Percentiles rank a stretch among this genome's conserved stretches.
Evolutionary conservation across 2,329 filamentous ascomycete species (phyloP).

Genomic region (Anthostomella pinea): DNA sequence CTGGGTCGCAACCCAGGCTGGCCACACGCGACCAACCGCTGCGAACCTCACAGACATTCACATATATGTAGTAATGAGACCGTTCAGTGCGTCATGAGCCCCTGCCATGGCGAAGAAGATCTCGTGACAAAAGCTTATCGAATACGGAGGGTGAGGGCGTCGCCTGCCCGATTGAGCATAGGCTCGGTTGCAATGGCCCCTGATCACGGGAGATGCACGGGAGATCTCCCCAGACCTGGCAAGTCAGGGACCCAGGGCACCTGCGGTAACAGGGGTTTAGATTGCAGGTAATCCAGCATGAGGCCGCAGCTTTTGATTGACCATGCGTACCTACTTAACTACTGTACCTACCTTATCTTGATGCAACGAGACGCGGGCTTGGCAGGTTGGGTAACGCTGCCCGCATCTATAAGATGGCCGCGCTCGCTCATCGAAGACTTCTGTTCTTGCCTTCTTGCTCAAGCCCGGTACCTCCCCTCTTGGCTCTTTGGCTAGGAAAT

Average conservation of each 20-base stretch:
- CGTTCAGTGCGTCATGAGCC: not conserved
- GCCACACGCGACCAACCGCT: too few relatives aligned
- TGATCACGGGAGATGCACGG: slow-evolving; percentile 19
- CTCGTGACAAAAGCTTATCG: slow-evolving; percentile 13
- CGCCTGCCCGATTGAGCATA: slow-evolving; percentile 25
- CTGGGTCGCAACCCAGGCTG: too few relatives aligned
- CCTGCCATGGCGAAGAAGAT: slow-evolving; percentile 1
- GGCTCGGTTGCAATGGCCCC: slow-evolving; percentile 10
- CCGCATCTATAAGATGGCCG: slow-evolving; percentile 12
- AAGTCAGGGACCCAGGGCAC: slow-evolving; percentile 17
- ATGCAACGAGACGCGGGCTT: too few relatives aligned
- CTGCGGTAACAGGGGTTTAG: slow-evolving; percentile 13
- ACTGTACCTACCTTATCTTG: too few relatives aligned
- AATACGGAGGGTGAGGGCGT: slow-evolving; percentile 2
- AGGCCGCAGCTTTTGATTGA: not conserved
- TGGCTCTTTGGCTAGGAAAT: too few relatives aligned
- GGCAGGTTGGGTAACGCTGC: too few relatives aligned
- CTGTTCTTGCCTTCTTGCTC: too few relatives aligned
- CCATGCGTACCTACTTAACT: not conserved
- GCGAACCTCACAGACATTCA: too few relatives aligned
- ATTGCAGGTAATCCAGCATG: slow-evolving; percentile 7
- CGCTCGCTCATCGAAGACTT: too few relatives aligned
- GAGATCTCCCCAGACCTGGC: slow-evolving; percentile 28
- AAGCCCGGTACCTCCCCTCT: too few relatives aligned
- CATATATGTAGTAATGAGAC: too few relatives aligned